A percentile compares a stretch with the other conserved stretches of the same genome.
Evolutionary conservation across 2,329 filamentous ascomycete genomes (phyloP).

Genomic region (Cryoendolithus antarcticus): DNA sequence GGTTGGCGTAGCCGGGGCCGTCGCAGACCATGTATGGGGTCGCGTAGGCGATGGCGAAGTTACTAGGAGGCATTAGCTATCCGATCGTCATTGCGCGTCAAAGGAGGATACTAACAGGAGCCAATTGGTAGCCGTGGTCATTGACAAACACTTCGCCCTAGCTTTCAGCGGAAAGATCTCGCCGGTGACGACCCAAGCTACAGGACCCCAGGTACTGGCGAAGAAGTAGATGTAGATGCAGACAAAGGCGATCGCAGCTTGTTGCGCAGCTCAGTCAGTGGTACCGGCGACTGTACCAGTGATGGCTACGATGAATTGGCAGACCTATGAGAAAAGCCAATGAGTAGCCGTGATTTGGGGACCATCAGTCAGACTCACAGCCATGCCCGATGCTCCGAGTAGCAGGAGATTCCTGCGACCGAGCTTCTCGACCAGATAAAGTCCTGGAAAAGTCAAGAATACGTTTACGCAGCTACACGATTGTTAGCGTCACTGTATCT

Average conservation of each 20-base stretch:
- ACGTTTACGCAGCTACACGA: constrained; percentile 65
- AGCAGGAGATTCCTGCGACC: constrained; percentile 43
- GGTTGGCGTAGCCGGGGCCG: constrained; percentile 48
- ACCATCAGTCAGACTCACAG: neutral
- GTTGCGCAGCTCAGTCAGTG: constrained; percentile 10
- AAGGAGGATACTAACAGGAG: constrained; percentile 10
- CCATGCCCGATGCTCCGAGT: constrained; percentile 48
- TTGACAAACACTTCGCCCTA: constrained; percentile 27
- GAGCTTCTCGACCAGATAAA: constrained; percentile 34
- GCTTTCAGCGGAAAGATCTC: constrained; percentile 37
- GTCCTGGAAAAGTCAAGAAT: constrained; percentile 58
- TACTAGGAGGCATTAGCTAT: constrained; percentile 15
- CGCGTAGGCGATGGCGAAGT: constrained; percentile 19
- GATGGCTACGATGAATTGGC: constrained; percentile 33
- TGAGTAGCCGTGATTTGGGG: too few species aligned
- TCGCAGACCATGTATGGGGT: constrained; percentile 52
- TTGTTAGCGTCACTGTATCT: constrained; percentile 51
- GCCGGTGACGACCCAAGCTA: constrained; percentile 33
- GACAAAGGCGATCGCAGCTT: constrained; percentile 13
- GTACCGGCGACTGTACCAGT: constrained; percentile 24
- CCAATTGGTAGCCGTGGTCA: constrained; percentile 28
- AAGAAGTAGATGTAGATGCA: constrained; percentile 22
- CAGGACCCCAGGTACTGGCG: constrained; percentile 31
- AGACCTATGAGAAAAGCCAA: constrained; percentile 10
- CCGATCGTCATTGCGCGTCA: neutral